Conservation (phyloP, 1,284 basidiomycete species). For the Coriolopsis trogii region DNA sequence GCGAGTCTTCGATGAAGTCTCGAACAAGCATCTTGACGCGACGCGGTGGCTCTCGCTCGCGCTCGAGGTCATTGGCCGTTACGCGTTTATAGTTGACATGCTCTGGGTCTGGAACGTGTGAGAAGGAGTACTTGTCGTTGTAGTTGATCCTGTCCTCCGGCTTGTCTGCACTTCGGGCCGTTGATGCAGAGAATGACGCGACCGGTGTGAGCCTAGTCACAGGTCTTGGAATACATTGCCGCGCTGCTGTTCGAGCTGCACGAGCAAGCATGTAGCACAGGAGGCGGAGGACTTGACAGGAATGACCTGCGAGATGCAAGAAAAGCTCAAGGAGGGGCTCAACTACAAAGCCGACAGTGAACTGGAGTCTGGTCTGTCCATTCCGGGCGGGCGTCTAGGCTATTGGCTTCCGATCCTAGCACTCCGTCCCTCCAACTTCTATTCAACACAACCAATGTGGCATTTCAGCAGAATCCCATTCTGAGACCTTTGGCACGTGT, state of each 20-base stretch:
- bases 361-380: background rate
- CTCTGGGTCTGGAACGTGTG: slow-evolving; percentile 49
- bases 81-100: slow-evolving; percentile 65
- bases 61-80: slow-evolving; percentile 73
- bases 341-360: background rate
- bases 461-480: no score
- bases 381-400: slow-evolving; percentile 11
- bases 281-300: no score
- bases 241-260: slow-evolving; percentile 13
- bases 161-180: slow-evolving; percentile 41
- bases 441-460: slow-evolving; percentile 12
- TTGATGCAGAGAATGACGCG: slow-evolving; percentile 15
- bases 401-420: slow-evolving; percentile 18
- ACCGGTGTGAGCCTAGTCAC: background rate
- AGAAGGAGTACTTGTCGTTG: slow-evolving; percentile 55
- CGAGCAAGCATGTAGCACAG: slow-evolving; percentile 23
- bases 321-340: background rate
- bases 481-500: no score
- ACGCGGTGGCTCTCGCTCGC: slow-evolving; percentile 66
- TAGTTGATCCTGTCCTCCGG: slow-evolving; percentile 69
- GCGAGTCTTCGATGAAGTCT: slow-evolving; percentile 95
- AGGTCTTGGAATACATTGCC: slow-evolving; percentile 15
- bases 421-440: no score
- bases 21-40: slow-evolving; percentile 93
- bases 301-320: background rate